Evolutionary conservation across 768 basidiomycete genomes (phyloP).

Genomic region (Tephrocybe sp.): DNA sequence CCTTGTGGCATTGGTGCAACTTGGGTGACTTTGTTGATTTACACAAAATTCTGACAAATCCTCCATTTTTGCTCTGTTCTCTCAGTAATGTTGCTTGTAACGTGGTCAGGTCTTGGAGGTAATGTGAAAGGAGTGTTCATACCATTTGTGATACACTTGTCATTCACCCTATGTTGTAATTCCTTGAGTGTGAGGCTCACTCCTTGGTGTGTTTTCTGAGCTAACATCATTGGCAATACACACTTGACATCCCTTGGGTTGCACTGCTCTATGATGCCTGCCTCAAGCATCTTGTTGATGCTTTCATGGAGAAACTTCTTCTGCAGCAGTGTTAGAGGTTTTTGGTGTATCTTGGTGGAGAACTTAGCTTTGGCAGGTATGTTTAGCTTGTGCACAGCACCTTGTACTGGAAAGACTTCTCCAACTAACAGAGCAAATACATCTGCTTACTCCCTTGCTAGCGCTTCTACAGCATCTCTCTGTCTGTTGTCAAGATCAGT

Average conservation of each 20-base stretch:
- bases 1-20: too few species aligned
- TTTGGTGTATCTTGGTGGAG: too few species aligned
- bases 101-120: too few species aligned
- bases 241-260: constrained; percentile 12
- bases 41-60: too few species aligned
- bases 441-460: constrained; percentile 34
- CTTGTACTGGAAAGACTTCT: constrained; percentile 34
- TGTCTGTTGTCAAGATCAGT: constrained; percentile 26
- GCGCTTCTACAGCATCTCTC: background rate
- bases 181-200: constrained; percentile 29
- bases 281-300: constrained; percentile 35
- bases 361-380: constrained; percentile 29
- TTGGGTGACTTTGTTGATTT: too few species aligned
- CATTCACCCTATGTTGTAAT: constrained; percentile 32
- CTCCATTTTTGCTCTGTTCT: constrained; percentile 24
- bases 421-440: constrained; percentile 31
- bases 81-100: background rate
- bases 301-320: constrained; percentile 25
- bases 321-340: constrained; percentile 32
- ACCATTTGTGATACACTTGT: constrained; percentile 28
- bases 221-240: constrained; percentile 30
- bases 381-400: constrained; percentile 33
- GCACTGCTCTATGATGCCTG: constrained; percentile 36
- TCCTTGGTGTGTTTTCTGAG: too few species aligned
- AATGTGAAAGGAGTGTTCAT: constrained; percentile 15